phyloP scores from a whole-genome alignment of 345 rosid genomes.

The Eucalyptus decipiens region DNA sequence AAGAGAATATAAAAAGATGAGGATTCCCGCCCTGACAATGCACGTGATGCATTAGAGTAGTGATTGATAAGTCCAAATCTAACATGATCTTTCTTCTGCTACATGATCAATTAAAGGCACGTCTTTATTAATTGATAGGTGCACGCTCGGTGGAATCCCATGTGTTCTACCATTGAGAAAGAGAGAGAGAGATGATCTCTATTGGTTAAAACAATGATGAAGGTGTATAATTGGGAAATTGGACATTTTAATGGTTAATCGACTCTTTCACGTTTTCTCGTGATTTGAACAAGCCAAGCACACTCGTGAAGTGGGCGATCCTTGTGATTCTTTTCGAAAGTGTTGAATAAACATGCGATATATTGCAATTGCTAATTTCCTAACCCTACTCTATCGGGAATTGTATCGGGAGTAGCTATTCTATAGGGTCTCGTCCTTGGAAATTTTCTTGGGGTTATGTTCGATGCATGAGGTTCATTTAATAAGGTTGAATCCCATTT shows the following conservation, averaged over 20 bases:
- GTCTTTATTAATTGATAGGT: not conserved
- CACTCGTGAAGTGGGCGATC: not conserved
- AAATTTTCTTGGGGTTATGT: not conserved
- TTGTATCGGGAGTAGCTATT: not conserved
- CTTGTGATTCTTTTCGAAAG: not conserved
- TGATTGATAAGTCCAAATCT: not conserved
- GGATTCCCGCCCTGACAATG: not conserved
- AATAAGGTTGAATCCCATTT: not conserved
- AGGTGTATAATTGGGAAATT: not conserved
- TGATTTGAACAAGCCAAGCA: not conserved
- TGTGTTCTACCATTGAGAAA: not conserved
- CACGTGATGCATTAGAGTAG: not conserved
- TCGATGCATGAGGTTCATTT: not conserved
- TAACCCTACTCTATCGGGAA: not conserved
- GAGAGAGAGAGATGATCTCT: not conserved
- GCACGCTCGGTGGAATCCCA: not conserved
- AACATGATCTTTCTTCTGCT: not conserved
- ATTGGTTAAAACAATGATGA: not conserved
- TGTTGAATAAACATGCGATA: not conserved
- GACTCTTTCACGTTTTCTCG: not conserved
- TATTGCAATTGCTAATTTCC: not conserved
- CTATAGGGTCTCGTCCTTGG: not conserved
- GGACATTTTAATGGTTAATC: not conserved
- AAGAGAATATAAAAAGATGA: not conserved
- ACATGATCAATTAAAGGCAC: not conserved